Percentiles rank a stretch among this genome's conserved stretches.
Conservation (phyloP, 371 early-diverging fungal species). For the Mucor plumbeus region DNA sequence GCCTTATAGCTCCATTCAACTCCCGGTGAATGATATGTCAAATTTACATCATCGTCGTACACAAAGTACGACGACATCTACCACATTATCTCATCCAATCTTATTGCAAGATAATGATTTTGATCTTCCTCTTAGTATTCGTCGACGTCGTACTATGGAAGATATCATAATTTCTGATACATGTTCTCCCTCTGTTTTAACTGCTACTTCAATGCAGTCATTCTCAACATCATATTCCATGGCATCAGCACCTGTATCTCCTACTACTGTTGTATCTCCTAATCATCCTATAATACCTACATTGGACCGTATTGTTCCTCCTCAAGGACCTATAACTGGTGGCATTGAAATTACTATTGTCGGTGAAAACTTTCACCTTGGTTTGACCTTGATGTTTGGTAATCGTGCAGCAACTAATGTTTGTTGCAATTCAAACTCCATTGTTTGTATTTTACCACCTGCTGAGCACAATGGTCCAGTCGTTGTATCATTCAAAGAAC, state of each 20-base stretch:
- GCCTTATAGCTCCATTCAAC: not conserved
- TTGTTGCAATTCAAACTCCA: constrained; percentile 62
- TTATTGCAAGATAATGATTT: not conserved
- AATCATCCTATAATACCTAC: constrained; percentile 13
- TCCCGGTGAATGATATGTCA: not conserved
- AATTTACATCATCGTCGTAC: constrained; percentile 9
- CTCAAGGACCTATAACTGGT: constrained; percentile 74
- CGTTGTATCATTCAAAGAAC: constrained; percentile 67
- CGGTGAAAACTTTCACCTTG: constrained; percentile 70
- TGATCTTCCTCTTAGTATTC: not conserved
- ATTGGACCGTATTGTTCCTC: constrained; percentile 60
- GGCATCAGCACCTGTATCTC: not conserved
- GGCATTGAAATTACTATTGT: constrained; percentile 76
- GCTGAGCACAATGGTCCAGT: constrained; percentile 69
- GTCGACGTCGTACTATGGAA: not conserved
- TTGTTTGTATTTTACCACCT: constrained; percentile 83
- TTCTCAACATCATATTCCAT: not conserved
- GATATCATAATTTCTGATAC: not conserved
- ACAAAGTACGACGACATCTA: not conserved
- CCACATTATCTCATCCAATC: not conserved
- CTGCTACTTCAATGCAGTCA: not conserved
- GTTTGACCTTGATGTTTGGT: constrained; percentile 59
- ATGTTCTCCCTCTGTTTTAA: not conserved
- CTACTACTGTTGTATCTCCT: not conserved
- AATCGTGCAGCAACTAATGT: constrained; percentile 49